phyloP scores from a whole-genome alignment of 257 asterid genomes.

The Haberlea rhodopensis region DNA sequence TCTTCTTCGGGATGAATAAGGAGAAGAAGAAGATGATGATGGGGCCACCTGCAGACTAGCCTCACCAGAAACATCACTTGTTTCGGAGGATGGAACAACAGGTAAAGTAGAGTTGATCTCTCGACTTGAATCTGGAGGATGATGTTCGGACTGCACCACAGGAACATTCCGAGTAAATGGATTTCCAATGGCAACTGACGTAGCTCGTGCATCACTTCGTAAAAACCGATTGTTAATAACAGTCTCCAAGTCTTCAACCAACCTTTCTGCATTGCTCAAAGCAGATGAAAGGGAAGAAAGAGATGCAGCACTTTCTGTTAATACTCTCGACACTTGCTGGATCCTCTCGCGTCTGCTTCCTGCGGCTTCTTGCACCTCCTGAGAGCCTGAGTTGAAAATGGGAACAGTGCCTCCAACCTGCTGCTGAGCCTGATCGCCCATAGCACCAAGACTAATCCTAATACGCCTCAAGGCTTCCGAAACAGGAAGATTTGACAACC shows the following conservation, averaged over 20 bases:
- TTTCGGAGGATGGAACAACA: slow-evolving; percentile 37
- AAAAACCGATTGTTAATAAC: slow-evolving; percentile 38
- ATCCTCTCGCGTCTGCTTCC: slow-evolving; percentile 41
- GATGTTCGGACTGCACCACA: slow-evolving; percentile 36
- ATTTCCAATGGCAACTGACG: slow-evolving; percentile 37
- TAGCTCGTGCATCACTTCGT: slow-evolving; percentile 31
- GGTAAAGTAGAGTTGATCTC: slow-evolving; percentile 33
- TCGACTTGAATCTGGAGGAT: slow-evolving; percentile 28
- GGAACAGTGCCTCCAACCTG: too few relatives aligned
- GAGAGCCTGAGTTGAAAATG: slow-evolving; percentile 27
- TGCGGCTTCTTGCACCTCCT: slow-evolving; percentile 30
- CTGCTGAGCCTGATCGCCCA: slow-evolving; percentile 34
- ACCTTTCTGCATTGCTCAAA: too few relatives aligned
- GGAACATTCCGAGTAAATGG: slow-evolving; percentile 33
- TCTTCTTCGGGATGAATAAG: too few relatives aligned
- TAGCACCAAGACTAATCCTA: slow-evolving; percentile 41
- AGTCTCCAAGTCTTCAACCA: too few relatives aligned
- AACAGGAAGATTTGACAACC: slow-evolving; percentile 42
- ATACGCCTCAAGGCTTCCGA: slow-evolving; percentile 50
- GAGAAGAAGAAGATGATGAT: slow-evolving; percentile 29
- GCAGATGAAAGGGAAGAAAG: too few relatives aligned
- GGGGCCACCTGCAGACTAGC: slow-evolving; percentile 19
- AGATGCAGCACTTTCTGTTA: slow-evolving; percentile 73
- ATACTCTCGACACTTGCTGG: slow-evolving; percentile 59
- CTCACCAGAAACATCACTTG: slow-evolving; percentile 38